Evolutionary conservation across 2,329 filamentous ascomycete species (phyloP).

Genomic region (Blumeria graminis): DNA sequence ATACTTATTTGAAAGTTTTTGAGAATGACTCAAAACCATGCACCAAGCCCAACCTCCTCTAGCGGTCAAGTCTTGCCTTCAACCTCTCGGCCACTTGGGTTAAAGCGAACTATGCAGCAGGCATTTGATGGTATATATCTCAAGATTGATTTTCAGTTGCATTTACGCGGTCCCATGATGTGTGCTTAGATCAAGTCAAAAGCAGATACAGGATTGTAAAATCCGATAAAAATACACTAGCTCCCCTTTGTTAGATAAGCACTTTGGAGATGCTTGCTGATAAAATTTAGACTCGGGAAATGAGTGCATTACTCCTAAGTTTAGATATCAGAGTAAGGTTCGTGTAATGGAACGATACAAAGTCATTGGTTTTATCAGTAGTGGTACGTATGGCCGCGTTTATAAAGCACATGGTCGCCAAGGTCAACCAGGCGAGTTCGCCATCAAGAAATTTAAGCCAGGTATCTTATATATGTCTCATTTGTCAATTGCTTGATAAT

Average conservation of each 20-base stretch:
- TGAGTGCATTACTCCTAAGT: slow-evolving; percentile 20
- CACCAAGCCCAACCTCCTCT: slow-evolving; percentile 15
- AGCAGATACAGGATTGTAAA: too few relatives aligned
- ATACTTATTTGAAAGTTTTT: too few relatives aligned
- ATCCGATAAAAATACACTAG: not conserved
- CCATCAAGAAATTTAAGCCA: slow-evolving; percentile 69
- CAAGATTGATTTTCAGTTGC: not conserved
- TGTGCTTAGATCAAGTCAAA: too few relatives aligned
- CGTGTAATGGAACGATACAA: slow-evolving; percentile 83
- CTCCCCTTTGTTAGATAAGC: not conserved
- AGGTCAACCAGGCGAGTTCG: slow-evolving; percentile 59
- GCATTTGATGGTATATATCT: slow-evolving; percentile 30
- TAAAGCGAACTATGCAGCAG: slow-evolving; percentile 35
- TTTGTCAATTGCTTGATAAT: slow-evolving; percentile 1
- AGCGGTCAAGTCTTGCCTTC: slow-evolving; percentile 11
- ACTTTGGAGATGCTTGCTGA: slow-evolving; percentile 14
- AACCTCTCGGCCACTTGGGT: slow-evolving; percentile 19
- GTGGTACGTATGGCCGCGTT: slow-evolving; percentile 89
- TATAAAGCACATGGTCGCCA: slow-evolving; percentile 77
- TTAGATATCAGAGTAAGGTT: slow-evolving; percentile 49
- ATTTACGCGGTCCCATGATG: too few relatives aligned
- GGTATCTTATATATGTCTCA: slow-evolving; percentile 6
- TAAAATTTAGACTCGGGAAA: slow-evolving; percentile 26
- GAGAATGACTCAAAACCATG: slow-evolving; percentile 8
- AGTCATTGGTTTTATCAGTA: slow-evolving; percentile 94